Evolutionary conservation across 495 filamentous ascomycete genomes (phyloP).

Genomic region (Lasiosphaeriaceae sp.): DNA sequence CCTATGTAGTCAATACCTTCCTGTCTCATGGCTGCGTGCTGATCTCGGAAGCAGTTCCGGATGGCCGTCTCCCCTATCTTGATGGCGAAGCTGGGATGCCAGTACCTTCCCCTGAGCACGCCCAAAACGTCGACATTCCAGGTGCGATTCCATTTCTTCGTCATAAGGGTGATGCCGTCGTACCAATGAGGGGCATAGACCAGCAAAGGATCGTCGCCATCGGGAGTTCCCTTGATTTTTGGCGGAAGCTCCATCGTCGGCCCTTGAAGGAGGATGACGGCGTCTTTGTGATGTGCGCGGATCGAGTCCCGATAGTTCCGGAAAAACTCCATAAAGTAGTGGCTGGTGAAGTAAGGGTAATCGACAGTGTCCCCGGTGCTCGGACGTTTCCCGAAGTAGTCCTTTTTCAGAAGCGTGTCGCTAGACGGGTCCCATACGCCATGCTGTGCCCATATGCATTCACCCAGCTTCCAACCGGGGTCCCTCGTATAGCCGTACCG

Average conservation of each 20-base stretch:
- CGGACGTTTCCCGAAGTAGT: conserved; percentile 82
- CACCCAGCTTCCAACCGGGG: conserved; percentile 81
- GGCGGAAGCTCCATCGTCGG: conserved; percentile 91
- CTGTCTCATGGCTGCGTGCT: conserved; percentile 79
- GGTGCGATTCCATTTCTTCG: conserved; percentile 95
- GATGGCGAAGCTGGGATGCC: conserved; percentile 82
- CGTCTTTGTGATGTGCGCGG: conserved; percentile 66
- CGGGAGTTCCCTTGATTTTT: conserved; percentile 75
- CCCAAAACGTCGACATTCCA: conserved; percentile 98
- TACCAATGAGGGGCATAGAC: conserved; percentile 95
- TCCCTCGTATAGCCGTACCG: conserved; percentile 89
- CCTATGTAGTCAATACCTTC: conserved; percentile 92
- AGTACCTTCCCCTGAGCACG: conserved; percentile 81
- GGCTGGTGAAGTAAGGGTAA: conserved; percentile 82
- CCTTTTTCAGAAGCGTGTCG: conserved; percentile 73
- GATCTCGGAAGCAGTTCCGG: conserved; percentile 87
- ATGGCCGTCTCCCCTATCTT: conserved; percentile 94
- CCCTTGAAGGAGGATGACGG: conserved; percentile 88
- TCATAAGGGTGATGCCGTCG: conserved; percentile 93
- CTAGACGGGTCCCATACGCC: conserved; percentile 86
- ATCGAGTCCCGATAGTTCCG: conserved; percentile 71
- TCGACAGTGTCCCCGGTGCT: conserved; percentile 64
- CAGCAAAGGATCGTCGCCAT: conserved; percentile 79
- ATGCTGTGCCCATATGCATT: conserved; percentile 96
- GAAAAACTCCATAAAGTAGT: conserved; percentile 84